Evolutionary conservation across 805 yeast species (phyloP).

Genomic region (Maudiozyma barnettii): DNA sequence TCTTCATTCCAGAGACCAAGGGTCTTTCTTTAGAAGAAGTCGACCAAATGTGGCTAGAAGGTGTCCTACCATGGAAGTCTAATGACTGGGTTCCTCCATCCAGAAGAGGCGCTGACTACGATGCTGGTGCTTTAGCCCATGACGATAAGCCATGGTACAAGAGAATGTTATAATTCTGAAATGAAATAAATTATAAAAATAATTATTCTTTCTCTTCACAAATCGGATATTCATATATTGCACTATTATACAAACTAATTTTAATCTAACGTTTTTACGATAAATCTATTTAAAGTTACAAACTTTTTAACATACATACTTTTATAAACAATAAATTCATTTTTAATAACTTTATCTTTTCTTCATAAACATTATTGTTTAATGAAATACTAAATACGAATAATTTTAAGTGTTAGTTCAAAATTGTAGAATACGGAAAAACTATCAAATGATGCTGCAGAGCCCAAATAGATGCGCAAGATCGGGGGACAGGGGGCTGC

Average conservation of each 20-base stretch:
- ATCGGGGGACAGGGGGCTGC: too few relatives aligned
- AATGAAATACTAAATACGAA: too few relatives aligned
- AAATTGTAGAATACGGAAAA: too few relatives aligned
- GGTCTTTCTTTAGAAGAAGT: slow-evolving; percentile 76
- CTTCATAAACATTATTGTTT: too few relatives aligned
- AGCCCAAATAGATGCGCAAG: too few relatives aligned
- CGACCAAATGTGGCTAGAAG: slow-evolving; percentile 44
- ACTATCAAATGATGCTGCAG: too few relatives aligned
- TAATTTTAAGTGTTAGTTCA: too few relatives aligned
- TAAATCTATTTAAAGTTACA: not conserved
- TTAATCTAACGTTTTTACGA: not conserved
- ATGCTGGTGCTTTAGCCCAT: slow-evolving; percentile 12
- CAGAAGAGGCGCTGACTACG: slow-evolving; percentile 16
- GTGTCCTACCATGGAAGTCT: slow-evolving; percentile 36
- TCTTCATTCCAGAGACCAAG: slow-evolving; percentile 65
- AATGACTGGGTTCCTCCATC: slow-evolving; percentile 40
- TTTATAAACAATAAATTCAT: not conserved
- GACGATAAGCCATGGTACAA: slow-evolving; percentile 18
- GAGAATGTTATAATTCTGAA: slow-evolving; percentile 46
- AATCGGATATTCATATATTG: not conserved
- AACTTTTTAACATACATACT: not conserved
- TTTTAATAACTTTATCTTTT: not conserved
- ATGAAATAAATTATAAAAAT: too few relatives aligned
- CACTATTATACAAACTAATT: not conserved
- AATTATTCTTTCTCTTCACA: not conserved